Base-by-base conservation (phyloP, 495 filamentous ascomycete genomes). In the Evernia prunastri region DNA sequence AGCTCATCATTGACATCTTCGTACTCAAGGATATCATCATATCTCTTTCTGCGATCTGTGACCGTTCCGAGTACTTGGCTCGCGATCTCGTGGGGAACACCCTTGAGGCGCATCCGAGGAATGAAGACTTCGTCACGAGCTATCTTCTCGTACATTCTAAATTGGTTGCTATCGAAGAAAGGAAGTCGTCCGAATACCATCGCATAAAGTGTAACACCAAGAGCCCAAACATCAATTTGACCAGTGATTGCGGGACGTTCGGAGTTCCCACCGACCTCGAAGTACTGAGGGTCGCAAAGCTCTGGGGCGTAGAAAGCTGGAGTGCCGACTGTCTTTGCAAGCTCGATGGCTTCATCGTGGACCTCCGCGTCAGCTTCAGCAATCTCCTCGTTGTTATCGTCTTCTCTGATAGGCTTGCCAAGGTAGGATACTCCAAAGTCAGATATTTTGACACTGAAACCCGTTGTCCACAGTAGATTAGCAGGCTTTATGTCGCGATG, bases 401-500 rank as follows among this genome's bases (percentile, higher is more conserved):
- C 67, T 37, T 87, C 83, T 60, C 89, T 79, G 63, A 91, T 87
- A 0, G 90, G 89, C 59, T 89, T 84, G 27, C 94, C 95, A 53
- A 97, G 86, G 73, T 97, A 99, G 0, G 94, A 97, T 6, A 99
- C 94, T 36, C 94, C 94, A 77, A 99, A 99, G 72, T 99, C 94
- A n/a, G 94, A 97, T 56, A 99, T 99, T 79, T 97, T 99, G 66
- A 96, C 89, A 17, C 88, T 85, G 69, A 91, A 84, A 68, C 91
- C 88, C 63, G 81, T 83, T 8, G 91, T 96, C 77, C 91, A 89
- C 11, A 99, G 80, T 8, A 99, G 81, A 73, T 99, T 99, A n/a
- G 93, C 92, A 0, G 94, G 94, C 73, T 99, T 99, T 77, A 99
- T 99, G 72, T 99, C 94, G 37, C 94, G 89, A 72, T 99, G 94